Evolutionary conservation across 179 eudicot species (phyloP).

Genomic region (Silene vulgaris): DNA sequence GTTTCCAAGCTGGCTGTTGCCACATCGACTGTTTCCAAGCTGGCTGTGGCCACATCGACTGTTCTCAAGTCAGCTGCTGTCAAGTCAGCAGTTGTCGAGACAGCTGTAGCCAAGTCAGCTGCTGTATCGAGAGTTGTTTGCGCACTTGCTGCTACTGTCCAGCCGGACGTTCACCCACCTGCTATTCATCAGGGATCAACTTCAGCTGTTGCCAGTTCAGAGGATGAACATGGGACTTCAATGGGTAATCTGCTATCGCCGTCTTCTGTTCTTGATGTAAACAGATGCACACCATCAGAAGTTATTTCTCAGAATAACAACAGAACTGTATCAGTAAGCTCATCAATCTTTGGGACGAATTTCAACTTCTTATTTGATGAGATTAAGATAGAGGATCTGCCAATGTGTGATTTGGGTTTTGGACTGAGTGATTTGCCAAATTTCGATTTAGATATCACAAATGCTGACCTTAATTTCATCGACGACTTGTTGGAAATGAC

Average conservation of each 20-base stretch:
- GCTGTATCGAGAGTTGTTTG: background rate
- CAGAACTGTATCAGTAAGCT: background rate
- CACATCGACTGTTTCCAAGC: background rate
- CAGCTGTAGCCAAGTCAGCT: background rate
- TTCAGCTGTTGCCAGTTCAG: slow-evolving; percentile 19
- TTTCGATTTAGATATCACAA: slow-evolving; percentile 16
- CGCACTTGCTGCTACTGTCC: background rate
- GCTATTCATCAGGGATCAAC: background rate
- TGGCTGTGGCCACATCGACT: background rate
- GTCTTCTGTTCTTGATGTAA: slow-evolving; percentile 32
- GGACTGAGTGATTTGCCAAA: slow-evolving; percentile 15
- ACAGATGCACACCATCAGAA: too few species aligned
- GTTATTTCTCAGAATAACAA: background rate
- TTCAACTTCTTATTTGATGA: slow-evolving; percentile 19
- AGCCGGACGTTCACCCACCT: background rate
- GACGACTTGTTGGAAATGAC: slow-evolving; percentile 15
- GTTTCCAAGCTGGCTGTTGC: background rate
- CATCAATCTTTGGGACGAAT: background rate
- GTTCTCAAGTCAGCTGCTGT: background rate
- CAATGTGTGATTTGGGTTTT: slow-evolving; percentile 25
- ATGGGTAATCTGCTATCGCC: slow-evolving; percentile 25
- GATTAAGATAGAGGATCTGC: slow-evolving; percentile 23
- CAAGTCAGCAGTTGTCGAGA: background rate
- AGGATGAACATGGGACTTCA: slow-evolving; percentile 7
- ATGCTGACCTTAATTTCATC: slow-evolving; percentile 20